Percentiles rank a stretch among this genome's conserved stretches.
Conservation (phyloP, 192 early-diverging fungal genomes). For the Pilaira anomala region DNA sequence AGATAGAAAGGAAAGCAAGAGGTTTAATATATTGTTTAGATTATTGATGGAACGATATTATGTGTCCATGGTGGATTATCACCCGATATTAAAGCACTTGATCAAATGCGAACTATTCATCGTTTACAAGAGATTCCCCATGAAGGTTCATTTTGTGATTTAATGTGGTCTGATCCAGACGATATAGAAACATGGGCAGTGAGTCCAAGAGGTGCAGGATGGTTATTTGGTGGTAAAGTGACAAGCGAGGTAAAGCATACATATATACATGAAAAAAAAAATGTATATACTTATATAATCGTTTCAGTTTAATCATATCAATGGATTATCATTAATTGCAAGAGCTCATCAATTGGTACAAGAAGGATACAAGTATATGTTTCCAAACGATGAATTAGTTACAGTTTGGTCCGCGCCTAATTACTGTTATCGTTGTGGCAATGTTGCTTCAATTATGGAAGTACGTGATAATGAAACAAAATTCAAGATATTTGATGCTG, state of each 20-base stretch:
- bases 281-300: neutral
- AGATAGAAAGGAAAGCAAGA: too few species aligned
- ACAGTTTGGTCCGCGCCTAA: conserved; percentile 97
- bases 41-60: conserved; percentile 89
- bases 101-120: conserved; percentile 94
- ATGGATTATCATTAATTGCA: conserved; percentile 84
- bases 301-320: conserved; percentile 85
- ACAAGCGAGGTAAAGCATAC: conserved; percentile 71
- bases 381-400: conserved; percentile 88
- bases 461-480: conserved; percentile 76
- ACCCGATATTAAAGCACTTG: conserved; percentile 88
- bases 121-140: conserved; percentile 94
- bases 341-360: conserved; percentile 97
- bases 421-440: conserved; percentile 98
- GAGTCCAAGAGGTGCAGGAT: conserved; percentile 91
- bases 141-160: conserved; percentile 91
- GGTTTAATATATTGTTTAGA: too few species aligned
- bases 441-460: conserved; percentile 93
- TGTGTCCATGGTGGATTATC: conserved; percentile 94
- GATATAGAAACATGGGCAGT: conserved; percentile 91
- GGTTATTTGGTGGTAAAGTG: conserved; percentile 92
- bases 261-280: neutral
- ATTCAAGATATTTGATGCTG: conserved; percentile 96
- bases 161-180: conserved; percentile 97
- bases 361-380: conserved; percentile 97